phyloP scores from a whole-genome alignment of 805 yeast genomes.

The Candida ascalaphidarum region DNA sequence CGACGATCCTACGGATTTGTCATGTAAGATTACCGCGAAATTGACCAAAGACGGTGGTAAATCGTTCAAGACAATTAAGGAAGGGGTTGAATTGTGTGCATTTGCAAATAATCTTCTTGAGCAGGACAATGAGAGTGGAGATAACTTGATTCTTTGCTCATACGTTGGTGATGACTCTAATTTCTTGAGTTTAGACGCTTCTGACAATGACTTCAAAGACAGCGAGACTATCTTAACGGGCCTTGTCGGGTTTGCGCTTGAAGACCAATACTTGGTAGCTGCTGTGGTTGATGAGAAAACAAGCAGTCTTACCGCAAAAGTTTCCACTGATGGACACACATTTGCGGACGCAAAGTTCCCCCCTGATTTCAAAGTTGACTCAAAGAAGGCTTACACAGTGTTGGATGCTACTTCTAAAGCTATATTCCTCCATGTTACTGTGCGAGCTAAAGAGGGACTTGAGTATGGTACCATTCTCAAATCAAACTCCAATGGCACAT shows the following conservation, averaged over 20 bases:
- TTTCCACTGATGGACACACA: slow-evolving; percentile 66
- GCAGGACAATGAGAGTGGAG: slow-evolving; percentile 19
- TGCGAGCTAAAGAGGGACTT: slow-evolving; percentile 35
- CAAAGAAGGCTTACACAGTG: slow-evolving; percentile 61
- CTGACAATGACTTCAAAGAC: slow-evolving; percentile 45
- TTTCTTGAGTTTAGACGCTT: slow-evolving; percentile 30
- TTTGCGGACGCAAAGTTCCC: slow-evolving; percentile 84
- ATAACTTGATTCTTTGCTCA: slow-evolving; percentile 59
- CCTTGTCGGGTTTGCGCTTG: slow-evolving; percentile 66
- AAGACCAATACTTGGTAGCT: slow-evolving; percentile 64
- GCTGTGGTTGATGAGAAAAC: slow-evolving; percentile 46
- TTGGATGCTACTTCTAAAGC: slow-evolving; percentile 66
- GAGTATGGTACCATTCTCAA: slow-evolving; percentile 79
- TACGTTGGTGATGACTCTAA: slow-evolving; percentile 25
- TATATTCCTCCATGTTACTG: slow-evolving; percentile 77
- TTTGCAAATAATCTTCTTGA: slow-evolving; percentile 54
- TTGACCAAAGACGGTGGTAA: slow-evolving; percentile 63
- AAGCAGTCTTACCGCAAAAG: slow-evolving; percentile 51
- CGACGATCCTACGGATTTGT: slow-evolving; percentile 25
- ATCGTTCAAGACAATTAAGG: slow-evolving; percentile 45
- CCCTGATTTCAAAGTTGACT: slow-evolving; percentile 43
- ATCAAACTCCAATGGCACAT: slow-evolving; percentile 87
- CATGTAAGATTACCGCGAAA: slow-evolving; percentile 53
- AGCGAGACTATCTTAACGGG: slow-evolving; percentile 39
- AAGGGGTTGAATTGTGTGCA: slow-evolving; percentile 52